Evolutionary conservation across 192 early-diverging fungal species (phyloP).

Genomic region (Coemansia sp.): DNA sequence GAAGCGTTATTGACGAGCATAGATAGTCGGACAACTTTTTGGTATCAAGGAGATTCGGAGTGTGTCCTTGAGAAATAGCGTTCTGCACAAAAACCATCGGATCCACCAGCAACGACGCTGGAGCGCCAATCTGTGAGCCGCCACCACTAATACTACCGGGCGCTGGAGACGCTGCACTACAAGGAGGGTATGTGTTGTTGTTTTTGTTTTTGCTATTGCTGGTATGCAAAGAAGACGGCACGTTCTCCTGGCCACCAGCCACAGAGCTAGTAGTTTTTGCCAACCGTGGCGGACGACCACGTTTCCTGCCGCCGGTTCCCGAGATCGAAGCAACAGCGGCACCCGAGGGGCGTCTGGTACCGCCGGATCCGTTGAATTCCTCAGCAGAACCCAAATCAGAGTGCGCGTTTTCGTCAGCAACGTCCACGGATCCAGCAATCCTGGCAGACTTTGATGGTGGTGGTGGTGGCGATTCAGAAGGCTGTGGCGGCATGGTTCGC

Average conservation of each 20-base stretch:
- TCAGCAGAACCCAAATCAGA: not conserved
- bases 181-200: not conserved
- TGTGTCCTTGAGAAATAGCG: not conserved
- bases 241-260: not conserved
- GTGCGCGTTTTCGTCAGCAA: conserved; percentile 3
- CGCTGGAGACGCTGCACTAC: not conserved
- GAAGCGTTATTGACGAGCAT: conserved; percentile 30
- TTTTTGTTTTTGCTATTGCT: not conserved
- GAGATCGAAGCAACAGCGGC: not conserved
- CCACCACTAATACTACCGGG: not conserved
- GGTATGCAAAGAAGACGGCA: not conserved
- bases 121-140: not conserved
- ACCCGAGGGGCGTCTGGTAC: not conserved
- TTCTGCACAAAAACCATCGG: conserved; percentile 7
- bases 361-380: not conserved
- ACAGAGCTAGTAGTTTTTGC: not conserved
- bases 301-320: not conserved
- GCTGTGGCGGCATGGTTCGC: not conserved
- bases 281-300: conserved; percentile 4
- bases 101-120: not conserved
- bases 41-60: not conserved
- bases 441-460: not conserved
- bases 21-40: conserved; percentile 25
- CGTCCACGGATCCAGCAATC: not conserved
- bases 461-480: not conserved